These are phyloP conservation scores for Quercus engelmannii DNA, from an alignment of 306 rosid genomes.

Conservation along the genomic window DNA sequence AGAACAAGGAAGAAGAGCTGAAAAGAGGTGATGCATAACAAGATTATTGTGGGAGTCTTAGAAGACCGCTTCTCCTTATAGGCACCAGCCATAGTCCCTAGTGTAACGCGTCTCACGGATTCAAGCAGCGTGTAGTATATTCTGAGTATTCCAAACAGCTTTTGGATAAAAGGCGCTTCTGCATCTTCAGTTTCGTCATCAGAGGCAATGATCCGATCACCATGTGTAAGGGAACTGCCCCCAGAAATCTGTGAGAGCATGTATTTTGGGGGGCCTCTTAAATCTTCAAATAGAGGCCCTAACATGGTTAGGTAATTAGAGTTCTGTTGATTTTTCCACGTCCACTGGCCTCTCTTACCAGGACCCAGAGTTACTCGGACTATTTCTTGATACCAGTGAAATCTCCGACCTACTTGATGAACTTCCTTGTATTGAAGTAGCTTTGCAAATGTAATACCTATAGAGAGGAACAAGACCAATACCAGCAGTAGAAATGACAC, in stretches of 20 bases:
- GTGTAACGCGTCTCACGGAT: conserved; percentile 46
- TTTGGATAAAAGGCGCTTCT: conserved; percentile 89
- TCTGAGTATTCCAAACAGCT: conserved; percentile 86
- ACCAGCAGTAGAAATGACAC: conserved; percentile 47
- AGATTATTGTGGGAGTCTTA: conserved; percentile 37
- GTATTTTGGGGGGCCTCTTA: conserved; percentile 94
- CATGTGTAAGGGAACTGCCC: conserved; percentile 30
- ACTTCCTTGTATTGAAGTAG: conserved; percentile 95
- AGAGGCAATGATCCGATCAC: conserved; percentile 63
- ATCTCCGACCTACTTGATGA: conserved; percentile 63
- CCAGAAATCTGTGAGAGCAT: conserved; percentile 88
- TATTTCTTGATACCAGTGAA: conserved; percentile 86
- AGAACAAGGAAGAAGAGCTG: conserved; percentile 85
- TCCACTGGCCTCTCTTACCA: conserved; percentile 94
- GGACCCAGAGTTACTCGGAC: conserved; percentile 81
- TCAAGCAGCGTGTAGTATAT: conserved; percentile 78
- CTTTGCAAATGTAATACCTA: conserved; percentile 82
- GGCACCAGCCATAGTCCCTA: conserved; percentile 67
- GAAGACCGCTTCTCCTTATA: conserved; percentile 41
- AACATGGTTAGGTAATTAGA: conserved; percentile 48
- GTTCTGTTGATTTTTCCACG: conserved; percentile 62
- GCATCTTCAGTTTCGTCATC: conserved; percentile 96
- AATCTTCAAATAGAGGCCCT: conserved; percentile 85
- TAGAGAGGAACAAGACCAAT: conserved; percentile 72
- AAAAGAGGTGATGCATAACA: conserved; percentile 61